Conservation (phyloP, 345 rosid genomes). For the Brassica napus region DNA sequence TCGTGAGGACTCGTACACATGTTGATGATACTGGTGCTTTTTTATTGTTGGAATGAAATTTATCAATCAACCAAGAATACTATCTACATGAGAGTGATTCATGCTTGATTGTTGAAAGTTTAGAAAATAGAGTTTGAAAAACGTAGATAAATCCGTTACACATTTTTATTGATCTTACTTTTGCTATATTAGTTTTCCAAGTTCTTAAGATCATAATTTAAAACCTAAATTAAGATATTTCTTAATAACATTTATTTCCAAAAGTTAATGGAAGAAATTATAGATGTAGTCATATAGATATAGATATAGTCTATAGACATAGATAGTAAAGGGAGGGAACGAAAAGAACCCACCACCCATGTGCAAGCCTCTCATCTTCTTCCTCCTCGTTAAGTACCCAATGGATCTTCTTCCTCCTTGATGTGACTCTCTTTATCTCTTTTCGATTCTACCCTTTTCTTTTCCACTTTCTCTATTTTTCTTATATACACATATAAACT, state of each 20-base stretch:
- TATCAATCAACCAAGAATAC: too few relatives aligned
- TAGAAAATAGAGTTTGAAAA: too few relatives aligned
- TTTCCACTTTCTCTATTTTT: neutral
- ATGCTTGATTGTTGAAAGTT: too few relatives aligned
- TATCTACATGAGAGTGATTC: too few relatives aligned
- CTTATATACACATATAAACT: neutral
- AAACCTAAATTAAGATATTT: neutral
- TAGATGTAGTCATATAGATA: neutral
- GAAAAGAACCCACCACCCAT: constrained; percentile 39
- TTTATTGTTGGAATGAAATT: too few relatives aligned
- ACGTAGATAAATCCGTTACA: too few relatives aligned
- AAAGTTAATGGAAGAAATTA: neutral
- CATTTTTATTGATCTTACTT: neutral
- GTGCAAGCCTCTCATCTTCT: constrained; percentile 36
- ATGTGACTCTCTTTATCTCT: constrained; percentile 20
- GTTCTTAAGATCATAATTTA: neutral
- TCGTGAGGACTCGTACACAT: too few relatives aligned
- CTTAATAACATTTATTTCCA: neutral
- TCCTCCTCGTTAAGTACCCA: constrained; percentile 29
- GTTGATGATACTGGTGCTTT: too few relatives aligned
- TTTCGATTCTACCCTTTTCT: constrained; percentile 7
- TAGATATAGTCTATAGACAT: neutral
- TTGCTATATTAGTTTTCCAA: neutral
- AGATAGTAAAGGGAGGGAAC: constrained; percentile 25
- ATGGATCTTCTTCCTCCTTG: constrained; percentile 23